These are phyloP conservation scores for Microthyrium microscopicum DNA, from an alignment of 2,329 filamentous ascomycete genomes.

Conservation along the genomic window DNA sequence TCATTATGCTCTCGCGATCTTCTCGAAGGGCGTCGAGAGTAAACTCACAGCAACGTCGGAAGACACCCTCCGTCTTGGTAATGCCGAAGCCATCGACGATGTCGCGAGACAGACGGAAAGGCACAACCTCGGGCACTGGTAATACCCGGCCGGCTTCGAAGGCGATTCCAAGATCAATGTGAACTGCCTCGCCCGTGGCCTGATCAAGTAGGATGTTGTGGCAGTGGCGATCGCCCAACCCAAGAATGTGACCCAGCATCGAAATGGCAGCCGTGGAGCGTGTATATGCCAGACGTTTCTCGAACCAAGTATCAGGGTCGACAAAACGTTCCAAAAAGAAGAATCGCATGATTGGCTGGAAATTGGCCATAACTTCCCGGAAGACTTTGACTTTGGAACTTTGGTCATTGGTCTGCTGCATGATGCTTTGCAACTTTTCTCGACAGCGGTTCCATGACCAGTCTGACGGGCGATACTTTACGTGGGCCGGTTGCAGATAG, in stretches of 20 bases:
- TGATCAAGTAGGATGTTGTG: constrained; percentile 93
- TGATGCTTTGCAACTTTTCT: constrained; percentile 59
- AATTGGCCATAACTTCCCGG: constrained; percentile 60
- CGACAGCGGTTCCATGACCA: constrained; percentile 60
- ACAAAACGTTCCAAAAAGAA: constrained; percentile 94
- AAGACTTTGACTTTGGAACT: constrained; percentile 64
- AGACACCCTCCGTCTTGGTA: constrained; percentile 87
- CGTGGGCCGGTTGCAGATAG: constrained; percentile 80
- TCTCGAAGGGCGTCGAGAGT: constrained; percentile 88
- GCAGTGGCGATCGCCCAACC: constrained; percentile 83
- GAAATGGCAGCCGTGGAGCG: constrained; percentile 88
- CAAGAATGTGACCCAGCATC: constrained; percentile 83
- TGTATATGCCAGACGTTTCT: constrained; percentile 75
- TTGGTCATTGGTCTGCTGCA: constrained; percentile 50
- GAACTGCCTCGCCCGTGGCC: constrained; percentile 80
- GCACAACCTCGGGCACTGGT: constrained; percentile 86
- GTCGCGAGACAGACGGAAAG: constrained; percentile 85
- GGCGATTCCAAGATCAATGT: constrained; percentile 91
- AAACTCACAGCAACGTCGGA: constrained; percentile 95
- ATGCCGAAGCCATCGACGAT: constrained; percentile 96
- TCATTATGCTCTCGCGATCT: constrained; percentile 96
- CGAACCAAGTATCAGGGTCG: constrained; percentile 93
- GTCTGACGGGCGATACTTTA: constrained; percentile 71
- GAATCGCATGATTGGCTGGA: constrained; percentile 86
- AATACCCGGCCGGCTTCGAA: constrained; percentile 95